Evolutionary conservation across 257 asterid species (phyloP), one percentile per base, ranked within the genome.

Genomic region (Paulownia fortunei): DNA sequence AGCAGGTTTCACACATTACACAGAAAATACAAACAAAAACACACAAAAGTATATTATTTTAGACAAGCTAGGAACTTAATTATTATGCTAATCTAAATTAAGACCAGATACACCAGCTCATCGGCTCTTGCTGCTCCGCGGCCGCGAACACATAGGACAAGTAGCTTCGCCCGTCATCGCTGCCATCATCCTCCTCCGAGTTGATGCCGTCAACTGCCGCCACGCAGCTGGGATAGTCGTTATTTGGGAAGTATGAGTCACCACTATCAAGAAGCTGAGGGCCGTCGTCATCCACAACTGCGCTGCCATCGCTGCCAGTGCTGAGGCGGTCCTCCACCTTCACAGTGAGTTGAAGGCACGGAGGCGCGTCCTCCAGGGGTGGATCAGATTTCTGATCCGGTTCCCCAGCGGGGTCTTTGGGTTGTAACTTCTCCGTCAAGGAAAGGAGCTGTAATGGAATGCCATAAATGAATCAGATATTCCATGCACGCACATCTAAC

Each of bases 41-140:
- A 39, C 81, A 39, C 66, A 5, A 66, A 5, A 54, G 58, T 56
- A 55, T 46, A 70, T 36, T 52, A 61, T 67, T 69, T 55, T 39
- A 23, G 59, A 67, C 61, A 39, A 24, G 55, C 75, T n/a, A 63
- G 64, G 58, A 37, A 47, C 64, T 4, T 59, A 27, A 46, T 36
- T 15, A n/a, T 6, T 32, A 61, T 8, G 34, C 65, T 59, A 60
- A 39, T 72, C 66, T 24, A 55, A 18, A 51, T 87, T 81, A 88
- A 47, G 89, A 81, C 98, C 98, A 92, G 82, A 91, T 85, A 76
- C 88, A 92, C 98, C 97, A 94, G 8, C 91, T 89, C 55, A 88
- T 79, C 46, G 88, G 90, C 86, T 89, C 97, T 23, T 69, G 90
- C 78, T 86, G 90, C 87, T 84, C 90, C 70, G 62, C 96, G n/a